Percentiles rank a stretch among this genome's conserved stretches.
Evolutionary conservation across 2,329 filamentous ascomycete genomes (phyloP).

Genomic region (Botrytis byssoidea): DNA sequence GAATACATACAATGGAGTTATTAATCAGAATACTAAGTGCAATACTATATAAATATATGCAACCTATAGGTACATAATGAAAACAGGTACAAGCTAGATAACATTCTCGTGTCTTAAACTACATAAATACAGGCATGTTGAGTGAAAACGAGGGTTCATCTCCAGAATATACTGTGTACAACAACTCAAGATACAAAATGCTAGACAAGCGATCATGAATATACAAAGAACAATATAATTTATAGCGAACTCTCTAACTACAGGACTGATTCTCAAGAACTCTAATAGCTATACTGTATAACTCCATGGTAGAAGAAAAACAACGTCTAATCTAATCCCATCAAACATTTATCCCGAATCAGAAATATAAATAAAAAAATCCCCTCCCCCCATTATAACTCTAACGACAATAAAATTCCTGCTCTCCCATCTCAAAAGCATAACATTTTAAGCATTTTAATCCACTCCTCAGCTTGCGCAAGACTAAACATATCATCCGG

Average conservation of each 20-base stretch:
- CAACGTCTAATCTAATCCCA: not conserved
- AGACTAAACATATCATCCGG: slow-evolving; percentile 30
- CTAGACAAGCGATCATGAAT: not conserved
- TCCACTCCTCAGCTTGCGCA: slow-evolving; percentile 25
- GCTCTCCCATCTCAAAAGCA: not conserved
- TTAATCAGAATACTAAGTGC: no score
- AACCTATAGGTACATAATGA: not conserved
- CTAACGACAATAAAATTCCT: not conserved
- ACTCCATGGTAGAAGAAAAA: not conserved
- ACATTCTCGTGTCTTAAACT: not conserved
- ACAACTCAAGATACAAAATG: not conserved
- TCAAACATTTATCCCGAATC: not conserved
- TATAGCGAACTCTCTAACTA: not conserved
- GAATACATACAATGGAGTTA: no score
- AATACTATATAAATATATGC: not conserved
- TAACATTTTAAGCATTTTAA: not conserved
- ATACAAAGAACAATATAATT: not conserved
- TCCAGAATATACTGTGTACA: not conserved
- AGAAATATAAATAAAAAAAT: not conserved
- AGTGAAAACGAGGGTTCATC: not conserved
- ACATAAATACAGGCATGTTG: not conserved
- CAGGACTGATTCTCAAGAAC: not conserved
- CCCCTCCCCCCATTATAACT: not conserved
- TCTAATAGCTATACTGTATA: not conserved
- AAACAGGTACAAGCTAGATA: not conserved